Evolutionary conservation across 169 alveolate species (phyloP).

Genomic region (Eimeria zaria): DNA sequence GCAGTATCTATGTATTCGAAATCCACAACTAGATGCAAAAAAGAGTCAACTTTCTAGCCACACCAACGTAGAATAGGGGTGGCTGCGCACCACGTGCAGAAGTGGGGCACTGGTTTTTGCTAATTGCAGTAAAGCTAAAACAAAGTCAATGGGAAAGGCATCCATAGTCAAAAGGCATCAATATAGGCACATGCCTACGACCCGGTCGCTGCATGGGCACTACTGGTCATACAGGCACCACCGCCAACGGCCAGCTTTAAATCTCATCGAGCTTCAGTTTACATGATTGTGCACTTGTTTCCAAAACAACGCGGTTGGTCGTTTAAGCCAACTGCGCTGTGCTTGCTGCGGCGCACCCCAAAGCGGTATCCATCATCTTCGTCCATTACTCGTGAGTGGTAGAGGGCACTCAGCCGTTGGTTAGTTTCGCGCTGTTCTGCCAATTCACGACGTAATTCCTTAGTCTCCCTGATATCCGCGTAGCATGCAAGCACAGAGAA

Average conservation of each 20-base stretch:
- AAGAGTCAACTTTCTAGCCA: not conserved
- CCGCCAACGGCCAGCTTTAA: not conserved
- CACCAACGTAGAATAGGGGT: not conserved
- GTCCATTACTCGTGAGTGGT: slow-evolving; percentile 52
- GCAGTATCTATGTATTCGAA: not conserved
- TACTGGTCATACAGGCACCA: not conserved
- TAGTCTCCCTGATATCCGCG: slow-evolving; percentile 59
- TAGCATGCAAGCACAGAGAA: not conserved
- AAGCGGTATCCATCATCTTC: slow-evolving; percentile 70
- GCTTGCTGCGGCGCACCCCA: slow-evolving; percentile 72
- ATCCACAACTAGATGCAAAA: not conserved
- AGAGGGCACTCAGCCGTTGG: slow-evolving; percentile 68
- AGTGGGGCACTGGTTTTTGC: not conserved
- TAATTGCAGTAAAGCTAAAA: not conserved
- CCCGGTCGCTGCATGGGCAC: not conserved
- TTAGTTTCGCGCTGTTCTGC: slow-evolving; percentile 74
- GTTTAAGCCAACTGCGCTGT: slow-evolving; percentile 63
- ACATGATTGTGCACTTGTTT: slow-evolving; percentile 58
- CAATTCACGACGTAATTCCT: slow-evolving; percentile 77
- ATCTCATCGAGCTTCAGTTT: not conserved
- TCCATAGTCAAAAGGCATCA: slow-evolving; percentile 10
- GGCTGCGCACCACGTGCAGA: not conserved
- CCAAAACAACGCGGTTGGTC: slow-evolving; percentile 73
- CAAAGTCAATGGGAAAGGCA: not conserved
- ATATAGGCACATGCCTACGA: not conserved